Evolutionary conservation across 331 rosid species (phyloP), one percentile per base, ranked within the genome.

Genomic region (Erythrophleum ivorense): DNA sequence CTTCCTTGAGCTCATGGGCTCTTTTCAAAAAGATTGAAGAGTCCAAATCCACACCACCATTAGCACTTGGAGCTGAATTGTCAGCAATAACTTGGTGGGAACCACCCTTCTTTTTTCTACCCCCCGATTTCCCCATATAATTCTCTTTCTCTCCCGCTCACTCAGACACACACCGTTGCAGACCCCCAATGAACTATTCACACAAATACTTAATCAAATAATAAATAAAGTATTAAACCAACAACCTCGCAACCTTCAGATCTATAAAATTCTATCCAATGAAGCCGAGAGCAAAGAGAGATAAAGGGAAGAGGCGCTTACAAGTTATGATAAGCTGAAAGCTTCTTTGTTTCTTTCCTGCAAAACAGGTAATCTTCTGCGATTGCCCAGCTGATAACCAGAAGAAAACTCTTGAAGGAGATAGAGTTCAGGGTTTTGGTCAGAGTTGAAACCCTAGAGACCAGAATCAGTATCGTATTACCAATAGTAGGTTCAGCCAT

Each of bases 71-170:
- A 57, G 85, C 70, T 13, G 89, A 84, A 82, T 68, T 88, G 65
- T 88, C 90, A 52, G 38, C 89, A 0, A 90, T 64, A 71, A 59
- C 93, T 24, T 89, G 94, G 87, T 80, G 90, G 24, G 89, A 72
- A 77, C 78, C 88, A 81, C 92, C 91, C 91, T 92, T 96, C 95
- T 96, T 94, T 87, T 84, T 96, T 78, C 94, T 91, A 78, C 84
- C 86, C 86, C 98, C 98, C 7, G 97, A 94, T 86, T 94, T 96
- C 91, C 99, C 98, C 99, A 96, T 95, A 46, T 77, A 80, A 60
- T 34, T 11, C n/a, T 21, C 19, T n/a, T 57, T 43, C 69, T 31
- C 31, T 68, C 34, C 65, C 16, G 31, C 29, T 53, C 34, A 15
- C 68, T 68, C 80, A 63, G 5, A 24, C 60, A 55, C 46, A 76